Percentiles rank a stretch among this genome's conserved stretches.
Evolutionary conservation across 2,329 filamentous ascomycete species (phyloP).

Genomic region (Tolypocladium inflatum): DNA sequence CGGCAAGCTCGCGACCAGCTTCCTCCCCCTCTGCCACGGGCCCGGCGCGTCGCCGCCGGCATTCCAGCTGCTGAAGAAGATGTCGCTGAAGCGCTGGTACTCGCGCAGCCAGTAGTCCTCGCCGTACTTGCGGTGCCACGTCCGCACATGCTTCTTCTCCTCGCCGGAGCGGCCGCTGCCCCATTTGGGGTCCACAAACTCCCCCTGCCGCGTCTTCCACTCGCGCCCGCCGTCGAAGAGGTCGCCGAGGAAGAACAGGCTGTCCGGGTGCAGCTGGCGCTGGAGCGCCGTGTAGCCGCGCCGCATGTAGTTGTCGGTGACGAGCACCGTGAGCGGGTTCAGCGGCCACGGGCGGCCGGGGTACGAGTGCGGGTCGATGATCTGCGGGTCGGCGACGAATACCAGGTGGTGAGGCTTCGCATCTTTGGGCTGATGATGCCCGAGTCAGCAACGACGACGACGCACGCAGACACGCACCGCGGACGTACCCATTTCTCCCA

Average conservation of each 20-base stretch:
- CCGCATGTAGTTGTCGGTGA: constrained; percentile 86
- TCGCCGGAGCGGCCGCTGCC: constrained; percentile 37
- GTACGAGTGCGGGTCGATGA: constrained; percentile 93
- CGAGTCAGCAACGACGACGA: background rate
- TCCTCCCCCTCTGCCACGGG: constrained; percentile 56
- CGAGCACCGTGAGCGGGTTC: constrained; percentile 39
- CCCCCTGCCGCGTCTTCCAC: constrained; percentile 66
- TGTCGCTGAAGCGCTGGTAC: constrained; percentile 73
- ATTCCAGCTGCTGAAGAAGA: constrained; percentile 69
- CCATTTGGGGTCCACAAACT: constrained; percentile 52
- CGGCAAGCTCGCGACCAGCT: constrained; percentile 75
- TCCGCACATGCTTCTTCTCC: constrained; percentile 48
- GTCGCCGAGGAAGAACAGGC: constrained; percentile 84
- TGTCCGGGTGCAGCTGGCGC: constrained; percentile 68
- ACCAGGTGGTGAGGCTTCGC: constrained; percentile 76
- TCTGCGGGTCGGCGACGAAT: constrained; percentile 82
- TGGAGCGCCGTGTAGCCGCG: constrained; percentile 76
- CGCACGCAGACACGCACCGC: background rate
- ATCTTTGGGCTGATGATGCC: constrained; percentile 53
- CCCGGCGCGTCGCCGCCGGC: constrained; percentile 43
- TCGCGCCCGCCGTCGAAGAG: constrained; percentile 93
- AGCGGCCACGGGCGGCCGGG: constrained; percentile 62
- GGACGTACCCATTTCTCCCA: constrained; percentile 86
- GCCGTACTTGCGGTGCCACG: constrained; percentile 67
- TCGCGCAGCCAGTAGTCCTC: constrained; percentile 79